phyloP scores from a whole-genome alignment of 2,329 filamentous ascomycete species.

The Diaporthe longicolla region DNA sequence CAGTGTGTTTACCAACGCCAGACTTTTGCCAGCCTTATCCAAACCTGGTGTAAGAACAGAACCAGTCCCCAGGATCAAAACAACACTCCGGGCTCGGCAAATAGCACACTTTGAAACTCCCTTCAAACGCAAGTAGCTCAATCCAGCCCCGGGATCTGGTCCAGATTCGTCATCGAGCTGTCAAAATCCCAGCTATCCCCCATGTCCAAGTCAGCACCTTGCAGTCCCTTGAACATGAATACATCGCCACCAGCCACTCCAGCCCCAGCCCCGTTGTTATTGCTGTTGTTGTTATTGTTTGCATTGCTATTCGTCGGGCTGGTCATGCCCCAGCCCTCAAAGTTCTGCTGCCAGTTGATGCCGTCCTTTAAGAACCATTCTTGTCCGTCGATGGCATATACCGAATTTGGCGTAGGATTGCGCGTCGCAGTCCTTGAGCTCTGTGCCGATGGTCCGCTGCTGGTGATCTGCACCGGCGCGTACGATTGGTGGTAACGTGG shows the following conservation, averaged over 20 bases:
- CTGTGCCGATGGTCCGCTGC: constrained; percentile 44
- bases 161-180: constrained; percentile 47
- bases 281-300: neutral
- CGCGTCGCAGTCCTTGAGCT: constrained; percentile 44
- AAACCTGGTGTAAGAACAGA: neutral
- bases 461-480: constrained; percentile 45
- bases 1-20: constrained; percentile 15
- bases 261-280: constrained; percentile 15
- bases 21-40: constrained; percentile 13
- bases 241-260: constrained; percentile 42
- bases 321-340: constrained; percentile 65
- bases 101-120: neutral
- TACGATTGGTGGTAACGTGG: constrained; percentile 50
- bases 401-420: constrained; percentile 50
- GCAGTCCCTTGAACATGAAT: constrained; percentile 50
- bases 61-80: constrained; percentile 6
- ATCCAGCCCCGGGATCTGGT: constrained; percentile 49
- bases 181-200: constrained; percentile 48
- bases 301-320: neutral
- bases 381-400: constrained; percentile 63
- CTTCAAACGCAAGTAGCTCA: constrained; percentile 36
- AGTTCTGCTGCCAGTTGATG: constrained; percentile 71
- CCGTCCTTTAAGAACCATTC: constrained; percentile 72
- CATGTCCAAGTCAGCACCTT: constrained; percentile 39
- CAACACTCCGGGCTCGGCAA: neutral